Conservation (phyloP, 495 filamentous ascomycete species). For the Neurospora sp. region DNA sequence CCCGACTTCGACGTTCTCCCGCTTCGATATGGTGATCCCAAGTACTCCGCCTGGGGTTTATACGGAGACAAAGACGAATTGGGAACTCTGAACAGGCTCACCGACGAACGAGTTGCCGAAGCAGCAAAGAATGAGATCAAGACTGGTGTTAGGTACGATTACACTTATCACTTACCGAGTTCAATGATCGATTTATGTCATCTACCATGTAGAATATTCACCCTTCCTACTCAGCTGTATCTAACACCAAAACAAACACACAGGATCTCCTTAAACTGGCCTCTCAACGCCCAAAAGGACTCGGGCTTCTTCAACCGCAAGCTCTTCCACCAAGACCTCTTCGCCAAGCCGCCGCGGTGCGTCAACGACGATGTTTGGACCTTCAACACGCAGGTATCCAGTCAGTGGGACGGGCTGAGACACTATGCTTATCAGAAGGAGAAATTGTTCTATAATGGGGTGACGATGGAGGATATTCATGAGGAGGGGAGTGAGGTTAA, state of each 20-base stretch:
- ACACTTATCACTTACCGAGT: neutral
- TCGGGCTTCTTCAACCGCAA: conserved; percentile 29
- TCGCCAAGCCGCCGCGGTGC: conserved; percentile 23
- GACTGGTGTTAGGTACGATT: conserved; percentile 30
- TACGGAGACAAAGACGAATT: conserved; percentile 40
- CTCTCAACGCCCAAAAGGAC: conserved; percentile 28
- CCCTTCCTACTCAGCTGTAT: neutral
- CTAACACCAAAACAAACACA: neutral
- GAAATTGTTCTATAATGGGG: conserved; percentile 53
- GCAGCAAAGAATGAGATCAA: conserved; percentile 42
- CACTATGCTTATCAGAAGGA: conserved; percentile 45
- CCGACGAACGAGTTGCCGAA: conserved; percentile 29
- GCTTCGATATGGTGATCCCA: conserved; percentile 29
- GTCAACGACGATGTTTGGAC: conserved; percentile 52
- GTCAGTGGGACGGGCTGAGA: conserved; percentile 36
- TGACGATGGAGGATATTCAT: conserved; percentile 47
- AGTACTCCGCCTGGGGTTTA: conserved; percentile 37
- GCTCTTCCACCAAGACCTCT: conserved; percentile 31
- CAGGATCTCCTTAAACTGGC: conserved; percentile 39
- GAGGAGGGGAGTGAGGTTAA: conserved; percentile 26
- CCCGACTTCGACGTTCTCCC: conserved; percentile 36
- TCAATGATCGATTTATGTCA: neutral
- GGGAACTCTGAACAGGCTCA: conserved; percentile 38
- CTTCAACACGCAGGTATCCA: conserved; percentile 49
- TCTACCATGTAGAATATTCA: neutral